Conservation (phyloP, 345 rosid species). For the Orychophragmus violaceus region DNA sequence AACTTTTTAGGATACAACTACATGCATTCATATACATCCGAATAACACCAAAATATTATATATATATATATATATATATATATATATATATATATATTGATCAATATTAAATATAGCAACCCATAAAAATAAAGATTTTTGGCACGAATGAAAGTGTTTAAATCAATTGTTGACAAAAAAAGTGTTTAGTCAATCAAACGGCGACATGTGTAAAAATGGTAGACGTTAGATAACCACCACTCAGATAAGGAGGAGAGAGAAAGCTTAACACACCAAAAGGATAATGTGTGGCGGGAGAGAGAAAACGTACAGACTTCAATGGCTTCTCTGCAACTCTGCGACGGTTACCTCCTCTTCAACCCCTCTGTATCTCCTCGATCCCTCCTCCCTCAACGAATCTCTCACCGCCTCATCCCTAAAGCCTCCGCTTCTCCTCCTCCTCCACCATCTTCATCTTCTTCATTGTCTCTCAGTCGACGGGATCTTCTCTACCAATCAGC, state of each 20-base stretch:
- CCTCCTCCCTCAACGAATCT: constrained; percentile 23
- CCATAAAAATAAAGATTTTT: no score
- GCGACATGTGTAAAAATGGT: not conserved
- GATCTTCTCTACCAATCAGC: constrained; percentile 49
- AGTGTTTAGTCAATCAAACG: not conserved
- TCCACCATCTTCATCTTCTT: constrained; percentile 1
- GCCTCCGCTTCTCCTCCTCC: constrained; percentile 33
- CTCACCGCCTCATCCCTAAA: constrained; percentile 29
- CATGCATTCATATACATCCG: no score
- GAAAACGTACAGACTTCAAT: constrained; percentile 10
- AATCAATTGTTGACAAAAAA: not conserved
- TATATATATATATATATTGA: no score
- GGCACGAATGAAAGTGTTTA: no score
- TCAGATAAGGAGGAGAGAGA: constrained; percentile 25
- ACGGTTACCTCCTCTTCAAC: constrained; percentile 28
- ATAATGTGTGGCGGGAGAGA: constrained; percentile 14
- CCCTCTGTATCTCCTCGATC: constrained; percentile 33
- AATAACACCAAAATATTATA: no score
- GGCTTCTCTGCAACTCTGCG: constrained; percentile 41
- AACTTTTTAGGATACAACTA: no score
- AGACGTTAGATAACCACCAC: constrained; percentile 32
- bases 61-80: no score
- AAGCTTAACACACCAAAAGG: not conserved
- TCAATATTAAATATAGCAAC: no score
- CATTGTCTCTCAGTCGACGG: constrained; percentile 38